Evolutionary conservation across 2,329 filamentous ascomycete genomes (phyloP), one percentile per base, ranked within the genome.

Genomic region (Metarhizium anisopliae): DNA sequence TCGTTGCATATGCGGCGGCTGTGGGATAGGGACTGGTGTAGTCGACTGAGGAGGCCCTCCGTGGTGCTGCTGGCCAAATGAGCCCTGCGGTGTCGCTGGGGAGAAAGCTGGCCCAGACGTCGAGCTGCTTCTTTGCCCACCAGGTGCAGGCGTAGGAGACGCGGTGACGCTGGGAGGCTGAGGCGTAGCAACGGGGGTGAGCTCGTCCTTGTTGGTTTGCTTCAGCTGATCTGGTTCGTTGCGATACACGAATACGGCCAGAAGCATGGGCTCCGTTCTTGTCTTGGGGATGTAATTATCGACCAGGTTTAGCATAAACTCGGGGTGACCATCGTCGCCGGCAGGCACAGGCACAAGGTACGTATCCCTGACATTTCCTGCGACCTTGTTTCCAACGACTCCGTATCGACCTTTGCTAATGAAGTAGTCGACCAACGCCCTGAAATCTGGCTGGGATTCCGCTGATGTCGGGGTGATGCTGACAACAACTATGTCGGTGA

Each of bases 351-450:
- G 93, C 10, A 96, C 86, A 36, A 97, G 81, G 68, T 97, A 97
- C 1, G 92, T 89, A 67, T 97, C 93, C 58, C 91, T 86, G 51
- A 96, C 87, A 58, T 90, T 86, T 20, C 84, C 81, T 35, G 85
- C 73, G 1, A 82, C 81, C 68, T 89, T 87, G 66, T 93, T 89
- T 14, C 86, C 86, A 6, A 96, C 80, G 1, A 97, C 93, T 20
- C 91, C 93, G 68, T 95, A 99, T 38, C 91, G 82, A 60, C 88
- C 82, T 66, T 93, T 89, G 52, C 79, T 80, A 47, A 84, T 77
- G 67, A 99, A 97, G 72, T 99, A 97, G 53, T 91, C 81, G 64
- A 92, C 89, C n/a, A 97, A 77, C 18, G 81, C 80, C 60, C 87
- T 79, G 66, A 95, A 95, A 29, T 83, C 80, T 6, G 77, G 71